Percentiles rank a stretch among this genome's conserved stretches.
These are phyloP conservation scores for Chaetomidium leptoderma DNA, from an alignment of 495 filamentous ascomycete species.

Conservation along the genomic window DNA sequence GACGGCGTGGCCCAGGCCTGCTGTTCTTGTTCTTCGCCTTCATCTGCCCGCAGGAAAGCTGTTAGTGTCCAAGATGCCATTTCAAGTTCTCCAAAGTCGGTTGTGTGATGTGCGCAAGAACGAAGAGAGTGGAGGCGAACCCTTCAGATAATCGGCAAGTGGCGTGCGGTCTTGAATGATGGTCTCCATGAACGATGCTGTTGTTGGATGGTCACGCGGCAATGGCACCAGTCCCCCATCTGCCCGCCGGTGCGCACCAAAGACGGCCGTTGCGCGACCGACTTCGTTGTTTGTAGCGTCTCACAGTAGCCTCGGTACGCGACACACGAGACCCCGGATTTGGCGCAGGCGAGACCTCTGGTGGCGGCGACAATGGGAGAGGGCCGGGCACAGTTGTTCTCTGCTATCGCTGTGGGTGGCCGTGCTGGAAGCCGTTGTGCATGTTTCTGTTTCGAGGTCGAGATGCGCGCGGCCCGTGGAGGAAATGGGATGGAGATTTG, in stretches of 20 bases:
- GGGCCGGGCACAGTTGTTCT: neutral
- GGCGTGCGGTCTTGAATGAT: conserved; percentile 87
- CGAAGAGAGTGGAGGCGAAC: conserved; percentile 44
- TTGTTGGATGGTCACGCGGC: conserved; percentile 31
- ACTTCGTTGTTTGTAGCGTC: conserved; percentile 2
- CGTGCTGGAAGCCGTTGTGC: conserved; percentile 7
- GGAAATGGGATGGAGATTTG: conserved; percentile 8
- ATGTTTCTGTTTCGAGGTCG: conserved; percentile 17
- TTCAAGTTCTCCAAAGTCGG: neutral
- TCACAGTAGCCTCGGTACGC: neutral
- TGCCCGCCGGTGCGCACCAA: conserved; percentile 24
- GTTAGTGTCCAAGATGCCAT: conserved; percentile 14
- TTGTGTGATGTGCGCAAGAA: neutral
- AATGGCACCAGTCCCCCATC: conserved; percentile 32
- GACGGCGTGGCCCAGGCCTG: conserved; percentile 38
- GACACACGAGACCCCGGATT: conserved; percentile 8
- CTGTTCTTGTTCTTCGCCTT: conserved; percentile 43
- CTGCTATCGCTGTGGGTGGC: conserved; percentile 10
- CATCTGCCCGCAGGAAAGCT: conserved; percentile 25
- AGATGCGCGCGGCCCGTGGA: conserved; percentile 5
- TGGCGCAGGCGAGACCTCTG: conserved; percentile 3
- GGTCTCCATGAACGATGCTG: conserved; percentile 70
- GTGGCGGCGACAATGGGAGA: conserved; percentile 3
- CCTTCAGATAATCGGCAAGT: conserved; percentile 89
- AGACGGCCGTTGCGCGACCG: conserved; percentile 13